Base-by-base conservation (phyloP, 2,329 filamentous ascomycete species). In the Aureobasidium sp. region DNA sequence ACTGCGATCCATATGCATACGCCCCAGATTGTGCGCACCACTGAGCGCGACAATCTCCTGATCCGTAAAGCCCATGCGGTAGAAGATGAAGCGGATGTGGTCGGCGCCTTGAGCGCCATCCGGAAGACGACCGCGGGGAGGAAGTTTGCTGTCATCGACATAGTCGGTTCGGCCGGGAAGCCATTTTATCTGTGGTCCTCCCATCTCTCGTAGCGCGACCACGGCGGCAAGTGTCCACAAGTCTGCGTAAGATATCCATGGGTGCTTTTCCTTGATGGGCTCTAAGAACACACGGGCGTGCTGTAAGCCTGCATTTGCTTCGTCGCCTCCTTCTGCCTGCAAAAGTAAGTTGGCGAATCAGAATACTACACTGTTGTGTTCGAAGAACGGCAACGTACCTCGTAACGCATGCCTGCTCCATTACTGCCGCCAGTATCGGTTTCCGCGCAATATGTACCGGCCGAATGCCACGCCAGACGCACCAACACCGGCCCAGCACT, bases 181-280 rank as follows among this genome's bases (percentile, higher is more conserved):
- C 84, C 84, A 87, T 6, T 75, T 66, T 27, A 87, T 77, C 1
- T 76, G 71, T 0, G 84, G 85, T 0, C 84, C 85, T 44, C 81
- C 84, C 81, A 87, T 82, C 63, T 81, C 82, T 66, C 79, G 71
- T 69, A 87, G 78, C 3, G 84, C 84, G 0, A 83, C 80, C 2
- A 80, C 78, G 48, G 81, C 83, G 0, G 83, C 84, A 36, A 87
- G 75, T 5, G 84, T 87, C 84, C 84, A 87, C 5, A 87, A 77
- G 68, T 87, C 84, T 2, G 84, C 77, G 72, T 87, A 87, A 29
- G 84, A 86, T 69, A 87, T 83, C 84, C 83, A 87, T 2, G 82
- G 77, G 69, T 86, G 80, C 51, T 77, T 77, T 22, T 72, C 71
- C 70, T 87, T 87, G 65, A 87, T 72, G 6, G 84, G 82, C 68